Evolutionary conservation across 441 rosid species (phyloP), one percentile per base, ranked within the genome.

Genomic region (Lagerstroemia fauriei): DNA sequence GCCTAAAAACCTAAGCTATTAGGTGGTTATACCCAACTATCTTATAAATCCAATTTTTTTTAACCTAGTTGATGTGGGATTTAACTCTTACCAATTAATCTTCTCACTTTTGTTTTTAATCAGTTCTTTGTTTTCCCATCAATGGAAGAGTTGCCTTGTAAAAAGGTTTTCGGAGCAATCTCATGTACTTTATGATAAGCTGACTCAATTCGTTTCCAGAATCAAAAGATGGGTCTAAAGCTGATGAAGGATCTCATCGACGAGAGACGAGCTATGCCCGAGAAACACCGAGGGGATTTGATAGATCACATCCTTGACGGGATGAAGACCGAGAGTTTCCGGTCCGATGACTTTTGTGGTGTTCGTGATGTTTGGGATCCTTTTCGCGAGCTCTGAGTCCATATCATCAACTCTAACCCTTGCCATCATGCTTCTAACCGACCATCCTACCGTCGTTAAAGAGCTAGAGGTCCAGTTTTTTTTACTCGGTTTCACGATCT

Each of bases 301-400:
- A 81, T 88, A 7, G 81, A 84, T 78, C 83, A 85, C 9, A 51
- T 74, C 3, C 38, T 88, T 0, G 8, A 59, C 17, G 87, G 81
- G 69, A 83, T 85, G 85, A 20, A 20, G 27, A 57, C 79, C 0
- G 80, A 90, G 57, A 78, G 84, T 24, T 86, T 85, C 76, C 18
- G 86, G 56, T 82, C 88, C 7, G 81, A 82, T 6, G 86, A 88
- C n/a, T 7, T 82, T 86, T 22, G 61, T 80, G 59, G 59, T 59
- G 38, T 81, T 53, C 4, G 11, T 76, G 3, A 27, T 90, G 46
- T 80, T 80, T 38, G 84, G 20, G 0, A n/a, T 73, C 22, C 20
- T 66, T 11, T 46, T 84, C 68, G 90, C 80, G 9, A 78, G 80
- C 29, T 73, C 73, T 47, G 87, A 87, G n/a, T 27, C 87, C 0